phyloP scores from a whole-genome alignment of 495 filamentous ascomycete species.

The Xylaria acuta region DNA sequence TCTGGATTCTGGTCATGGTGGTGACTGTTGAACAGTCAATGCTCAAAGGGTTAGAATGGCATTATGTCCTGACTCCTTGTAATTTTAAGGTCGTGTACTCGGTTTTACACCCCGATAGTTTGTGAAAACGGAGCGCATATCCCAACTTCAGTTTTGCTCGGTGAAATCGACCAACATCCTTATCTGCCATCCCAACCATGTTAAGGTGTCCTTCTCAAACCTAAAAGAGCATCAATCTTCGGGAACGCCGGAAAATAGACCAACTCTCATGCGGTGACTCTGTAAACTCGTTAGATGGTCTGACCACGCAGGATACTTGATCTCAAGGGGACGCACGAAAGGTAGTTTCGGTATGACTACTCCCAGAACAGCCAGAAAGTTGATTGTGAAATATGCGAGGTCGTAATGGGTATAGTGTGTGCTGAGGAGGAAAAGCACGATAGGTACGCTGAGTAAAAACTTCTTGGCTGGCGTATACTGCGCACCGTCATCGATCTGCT shows the following conservation, averaged over 20 bases:
- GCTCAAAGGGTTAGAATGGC: neutral
- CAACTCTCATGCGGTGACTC: constrained; percentile 76
- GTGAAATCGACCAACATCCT: neutral
- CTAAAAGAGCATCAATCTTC: constrained; percentile 51
- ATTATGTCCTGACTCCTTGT: constrained; percentile 26
- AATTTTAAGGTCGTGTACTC: constrained; percentile 31
- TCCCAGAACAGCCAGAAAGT: constrained; percentile 86
- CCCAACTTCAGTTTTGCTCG: constrained; percentile 12
- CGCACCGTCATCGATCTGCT: constrained; percentile 99
- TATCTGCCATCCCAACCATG: constrained; percentile 7
- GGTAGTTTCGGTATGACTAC: constrained; percentile 97
- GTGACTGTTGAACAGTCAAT: constrained; percentile 1
- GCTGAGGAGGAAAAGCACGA: constrained; percentile 91
- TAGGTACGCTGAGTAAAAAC: constrained; percentile 91
- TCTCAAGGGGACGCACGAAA: constrained; percentile 68
- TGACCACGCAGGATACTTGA: neutral
- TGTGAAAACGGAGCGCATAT: constrained; percentile 4
- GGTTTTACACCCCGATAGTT: constrained; percentile 4
- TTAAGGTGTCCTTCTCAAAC: neutral
- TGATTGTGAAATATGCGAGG: constrained; percentile 93
- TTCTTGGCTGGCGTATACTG: constrained; percentile 99
- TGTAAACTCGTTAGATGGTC: constrained; percentile 41
- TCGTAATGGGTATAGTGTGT: constrained; percentile 99
- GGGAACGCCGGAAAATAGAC: constrained; percentile 66
- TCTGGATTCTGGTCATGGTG: neutral